Evolutionary conservation across 1,284 basidiomycete genomes (phyloP).

Genomic region (Phellinidium pouzarii): DNA sequence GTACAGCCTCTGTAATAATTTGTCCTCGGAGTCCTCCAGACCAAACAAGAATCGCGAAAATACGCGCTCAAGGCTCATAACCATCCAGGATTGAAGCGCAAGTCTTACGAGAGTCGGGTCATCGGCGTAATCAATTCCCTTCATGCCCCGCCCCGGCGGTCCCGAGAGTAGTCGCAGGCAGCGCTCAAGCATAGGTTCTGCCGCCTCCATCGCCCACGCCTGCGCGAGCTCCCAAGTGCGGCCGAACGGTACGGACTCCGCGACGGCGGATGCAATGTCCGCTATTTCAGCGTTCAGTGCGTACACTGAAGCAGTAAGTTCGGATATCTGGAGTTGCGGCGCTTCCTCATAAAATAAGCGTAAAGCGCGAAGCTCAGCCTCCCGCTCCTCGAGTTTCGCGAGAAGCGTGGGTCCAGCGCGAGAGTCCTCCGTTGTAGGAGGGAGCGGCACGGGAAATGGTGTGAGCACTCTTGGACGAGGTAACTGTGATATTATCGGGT

Average conservation of each 20-base stretch:
- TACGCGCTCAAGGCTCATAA: constrained; percentile 30
- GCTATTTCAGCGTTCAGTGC: constrained; percentile 15
- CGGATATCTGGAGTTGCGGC: constrained; percentile 9
- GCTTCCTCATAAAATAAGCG: constrained; percentile 12
- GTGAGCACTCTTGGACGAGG: not conserved
- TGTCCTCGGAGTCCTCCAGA: constrained; percentile 29
- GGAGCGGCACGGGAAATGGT: constrained; percentile 4
- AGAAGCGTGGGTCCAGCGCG: constrained; percentile 2
- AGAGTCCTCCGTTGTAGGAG: not conserved
- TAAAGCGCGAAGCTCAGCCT: constrained; percentile 14
- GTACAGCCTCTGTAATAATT: constrained; percentile 29
- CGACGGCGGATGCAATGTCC: constrained; percentile 7
- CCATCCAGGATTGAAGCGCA: constrained; percentile 36
- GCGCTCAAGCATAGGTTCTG: constrained; percentile 28
- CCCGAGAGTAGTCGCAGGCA: constrained; percentile 28
- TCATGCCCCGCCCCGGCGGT: constrained; percentile 22
- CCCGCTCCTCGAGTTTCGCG: constrained; percentile 12
- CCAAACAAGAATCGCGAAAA: constrained; percentile 34
- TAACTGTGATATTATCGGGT: not conserved
- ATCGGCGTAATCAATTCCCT: constrained; percentile 27
- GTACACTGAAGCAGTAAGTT: constrained; percentile 4
- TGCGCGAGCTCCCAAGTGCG: constrained; percentile 15
- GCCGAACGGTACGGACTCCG: constrained; percentile 5
- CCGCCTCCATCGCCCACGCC: constrained; percentile 17
- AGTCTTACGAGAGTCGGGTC: constrained; percentile 35